phyloP scores from a whole-genome alignment of 768 basidiomycete species.

The Suillus alpinus region DNA sequence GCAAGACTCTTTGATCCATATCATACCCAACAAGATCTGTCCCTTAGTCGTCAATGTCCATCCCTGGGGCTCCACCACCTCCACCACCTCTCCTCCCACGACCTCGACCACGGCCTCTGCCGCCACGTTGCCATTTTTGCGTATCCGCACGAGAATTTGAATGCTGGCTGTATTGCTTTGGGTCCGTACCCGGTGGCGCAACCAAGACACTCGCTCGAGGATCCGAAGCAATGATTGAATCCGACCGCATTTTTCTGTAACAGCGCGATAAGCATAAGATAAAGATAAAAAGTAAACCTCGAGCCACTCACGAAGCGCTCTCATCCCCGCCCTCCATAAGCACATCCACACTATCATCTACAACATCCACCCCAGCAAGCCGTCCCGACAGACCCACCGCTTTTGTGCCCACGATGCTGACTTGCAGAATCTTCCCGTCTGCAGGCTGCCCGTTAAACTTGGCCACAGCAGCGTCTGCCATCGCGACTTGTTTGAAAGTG shows the following conservation, averaged over 20 bases:
- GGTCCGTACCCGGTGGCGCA: conserved; percentile 64
- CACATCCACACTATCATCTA: conserved; percentile 40
- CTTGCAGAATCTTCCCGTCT: conserved; percentile 72
- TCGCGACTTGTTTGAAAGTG: conserved; percentile 62
- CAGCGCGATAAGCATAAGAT: too few species aligned
- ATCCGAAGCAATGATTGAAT: conserved; percentile 56
- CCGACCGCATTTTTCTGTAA: conserved; percentile 81
- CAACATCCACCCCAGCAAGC: conserved; percentile 53
- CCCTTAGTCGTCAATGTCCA: conserved; percentile 29
- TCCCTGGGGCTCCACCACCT: conserved; percentile 7
- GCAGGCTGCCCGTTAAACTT: conserved; percentile 81
- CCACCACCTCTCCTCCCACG: conserved; percentile 19
- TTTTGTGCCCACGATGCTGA: conserved; percentile 58
- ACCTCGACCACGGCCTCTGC: conserved; percentile 21
- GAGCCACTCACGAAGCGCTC: conserved; percentile 49
- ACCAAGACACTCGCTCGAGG: conserved; percentile 69
- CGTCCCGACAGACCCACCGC: conserved; percentile 56
- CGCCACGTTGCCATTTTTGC: conserved; percentile 28
- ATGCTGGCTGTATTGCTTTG: conserved; percentile 45
- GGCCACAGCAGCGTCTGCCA: conserved; percentile 65
- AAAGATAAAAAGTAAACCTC: background rate
- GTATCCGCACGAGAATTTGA: conserved; percentile 19
- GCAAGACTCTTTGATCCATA: background rate
- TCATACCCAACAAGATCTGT: background rate
- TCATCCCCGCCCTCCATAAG: conserved; percentile 50